Conservation (phyloP, 352 stramenopile genomes). For the Phytophthora ramorum region DNA sequence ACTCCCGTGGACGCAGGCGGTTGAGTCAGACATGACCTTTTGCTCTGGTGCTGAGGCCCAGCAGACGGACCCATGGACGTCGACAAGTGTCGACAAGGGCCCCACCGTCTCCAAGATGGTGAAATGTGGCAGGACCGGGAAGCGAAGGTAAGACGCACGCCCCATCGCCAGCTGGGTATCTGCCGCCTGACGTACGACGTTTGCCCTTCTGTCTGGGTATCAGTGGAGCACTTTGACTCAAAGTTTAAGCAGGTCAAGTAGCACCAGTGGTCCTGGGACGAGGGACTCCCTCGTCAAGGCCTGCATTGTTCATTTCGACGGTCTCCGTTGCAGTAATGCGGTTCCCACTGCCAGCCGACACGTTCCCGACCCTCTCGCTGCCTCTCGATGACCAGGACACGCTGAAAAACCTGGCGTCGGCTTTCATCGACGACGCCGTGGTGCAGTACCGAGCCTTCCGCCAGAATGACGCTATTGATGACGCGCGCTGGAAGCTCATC, state of each 20-base stretch:
- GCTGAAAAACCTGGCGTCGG: conserved; percentile 39
- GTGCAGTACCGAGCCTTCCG: conserved; percentile 56
- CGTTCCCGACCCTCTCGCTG: conserved; percentile 55
- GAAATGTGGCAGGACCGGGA: not conserved
- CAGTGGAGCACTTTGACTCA: not conserved
- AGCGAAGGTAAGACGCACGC: not conserved
- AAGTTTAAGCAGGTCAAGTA: conserved; percentile 10
- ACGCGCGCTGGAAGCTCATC: conserved; percentile 57
- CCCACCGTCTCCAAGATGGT: not conserved
- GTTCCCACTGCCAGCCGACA: conserved; percentile 40
- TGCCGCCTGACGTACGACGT: conserved; percentile 14
- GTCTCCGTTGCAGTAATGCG: conserved; percentile 24
- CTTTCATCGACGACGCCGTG: conserved; percentile 54
- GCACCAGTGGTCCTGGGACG: conserved; percentile 14
- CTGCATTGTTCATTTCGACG: conserved; percentile 10
- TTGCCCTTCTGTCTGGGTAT: conserved; percentile 23
- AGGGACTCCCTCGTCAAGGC: not conserved
- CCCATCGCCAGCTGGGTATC: conserved; percentile 31
- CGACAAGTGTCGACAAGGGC: conserved; percentile 1
- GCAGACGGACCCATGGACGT: not conserved
- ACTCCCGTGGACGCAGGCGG: too few relatives aligned
- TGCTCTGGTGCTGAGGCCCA: too few relatives aligned
- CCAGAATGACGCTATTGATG: conserved; percentile 47
- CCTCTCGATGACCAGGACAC: conserved; percentile 45
- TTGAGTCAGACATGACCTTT: too few relatives aligned